Conservation (phyloP, 208 protist genomes). For the Angomonas deanei region DNA sequence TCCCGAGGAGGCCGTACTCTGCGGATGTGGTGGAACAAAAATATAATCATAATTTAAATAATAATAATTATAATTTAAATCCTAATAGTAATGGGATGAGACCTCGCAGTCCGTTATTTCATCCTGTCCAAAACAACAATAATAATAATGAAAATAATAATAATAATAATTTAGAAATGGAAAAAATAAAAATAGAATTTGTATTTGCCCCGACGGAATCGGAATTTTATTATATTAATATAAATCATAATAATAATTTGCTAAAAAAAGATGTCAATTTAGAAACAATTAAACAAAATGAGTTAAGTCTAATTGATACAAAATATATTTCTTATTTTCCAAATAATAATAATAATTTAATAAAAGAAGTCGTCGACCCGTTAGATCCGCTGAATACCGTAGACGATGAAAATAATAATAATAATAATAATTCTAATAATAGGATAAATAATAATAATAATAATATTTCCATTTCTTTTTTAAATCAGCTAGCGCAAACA, state of each 20-base stretch:
- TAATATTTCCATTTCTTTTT: background rate
- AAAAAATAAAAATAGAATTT: no score
- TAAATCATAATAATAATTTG: no score
- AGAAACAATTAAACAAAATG: no score
- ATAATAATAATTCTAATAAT: background rate
- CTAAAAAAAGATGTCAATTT: no score
- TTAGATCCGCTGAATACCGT: background rate
- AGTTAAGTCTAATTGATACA: no score
- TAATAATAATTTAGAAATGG: conserved; percentile 1
- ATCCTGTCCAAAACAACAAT: background rate
- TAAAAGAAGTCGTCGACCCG: no score
- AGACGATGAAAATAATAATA: background rate
- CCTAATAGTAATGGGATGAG: background rate
- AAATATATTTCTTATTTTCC: no score
- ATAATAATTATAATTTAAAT: background rate
- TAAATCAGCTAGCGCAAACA: background rate
- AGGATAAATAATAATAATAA: background rate
- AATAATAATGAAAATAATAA: conserved; percentile 1
- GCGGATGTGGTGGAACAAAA: background rate
- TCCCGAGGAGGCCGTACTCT: no score
- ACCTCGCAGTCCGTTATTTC: no score
- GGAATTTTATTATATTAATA: no score
- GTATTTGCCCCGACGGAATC: no score
- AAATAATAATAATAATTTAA: no score
- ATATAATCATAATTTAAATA: background rate